phyloP scores from a whole-genome alignment of 2,329 filamentous ascomycete species.

The Aquanectria penicillioides region DNA sequence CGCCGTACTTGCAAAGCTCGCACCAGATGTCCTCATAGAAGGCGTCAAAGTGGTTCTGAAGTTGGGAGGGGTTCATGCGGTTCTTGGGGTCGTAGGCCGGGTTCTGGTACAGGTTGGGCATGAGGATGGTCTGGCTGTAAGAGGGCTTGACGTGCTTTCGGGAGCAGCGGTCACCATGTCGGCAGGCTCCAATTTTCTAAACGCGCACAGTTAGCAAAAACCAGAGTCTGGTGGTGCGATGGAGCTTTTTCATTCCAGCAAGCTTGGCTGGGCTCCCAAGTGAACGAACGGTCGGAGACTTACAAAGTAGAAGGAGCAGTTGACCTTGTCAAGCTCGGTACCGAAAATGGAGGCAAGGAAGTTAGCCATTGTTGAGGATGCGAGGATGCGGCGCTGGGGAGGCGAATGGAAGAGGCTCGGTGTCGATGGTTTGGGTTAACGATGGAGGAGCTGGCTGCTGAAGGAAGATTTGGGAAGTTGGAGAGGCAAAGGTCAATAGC shows the following conservation, averaged over 20 bases:
- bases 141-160: slow-evolving; percentile 99
- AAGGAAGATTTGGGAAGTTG: slow-evolving; percentile 33
- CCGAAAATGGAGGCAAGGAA: slow-evolving; percentile 99
- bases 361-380: slow-evolving; percentile 78
- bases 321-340: slow-evolving; percentile 99
- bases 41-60: slow-evolving; percentile 99
- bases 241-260: neutral
- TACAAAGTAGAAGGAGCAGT: slow-evolving; percentile 93
- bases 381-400: slow-evolving; percentile 7
- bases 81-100: slow-evolving; percentile 95
- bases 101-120: slow-evolving; percentile 99
- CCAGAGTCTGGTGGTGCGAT: neutral
- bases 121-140: slow-evolving; percentile 96
- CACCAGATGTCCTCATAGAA: slow-evolving; percentile 99
- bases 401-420: neutral
- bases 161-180: slow-evolving; percentile 97
- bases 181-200: slow-evolving; percentile 99
- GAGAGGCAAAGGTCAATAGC: slow-evolving; percentile 21
- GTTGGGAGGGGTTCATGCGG: slow-evolving; percentile 95
- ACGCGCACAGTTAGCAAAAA: slow-evolving; percentile 20
- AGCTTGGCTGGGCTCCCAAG: neutral
- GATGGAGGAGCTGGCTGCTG: slow-evolving; percentile 14
- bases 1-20: slow-evolving; percentile 98
- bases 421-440: slow-evolving; percentile 17
- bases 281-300: slow-evolving; percentile 28